These are phyloP conservation scores for Lupinus albus DNA, from an alignment of 306 rosid species.

Conservation along the genomic window DNA sequence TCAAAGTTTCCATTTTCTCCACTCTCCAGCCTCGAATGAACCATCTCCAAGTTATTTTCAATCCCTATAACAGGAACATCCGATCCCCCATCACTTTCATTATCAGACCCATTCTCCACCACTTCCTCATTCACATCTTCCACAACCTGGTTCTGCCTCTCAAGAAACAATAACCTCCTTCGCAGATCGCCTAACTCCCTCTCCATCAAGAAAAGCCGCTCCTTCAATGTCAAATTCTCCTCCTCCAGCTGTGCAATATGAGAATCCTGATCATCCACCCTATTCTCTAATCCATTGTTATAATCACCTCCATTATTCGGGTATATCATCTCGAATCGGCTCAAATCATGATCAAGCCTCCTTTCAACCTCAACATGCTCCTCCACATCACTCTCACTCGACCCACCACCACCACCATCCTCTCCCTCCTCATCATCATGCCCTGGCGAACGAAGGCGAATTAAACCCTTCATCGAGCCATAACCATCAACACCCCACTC, in stretches of 20 bases:
- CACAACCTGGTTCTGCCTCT: slow-evolving; percentile 48
- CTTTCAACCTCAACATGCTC: slow-evolving; percentile 94
- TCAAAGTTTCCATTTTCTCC: slow-evolving; percentile 41
- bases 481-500: slow-evolving; percentile 99
- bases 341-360: slow-evolving; percentile 90
- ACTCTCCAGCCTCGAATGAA: slow-evolving; percentile 46
- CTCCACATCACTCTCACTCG: slow-evolving; percentile 86
- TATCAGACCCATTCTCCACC: slow-evolving; percentile 57
- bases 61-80: slow-evolving; percentile 50
- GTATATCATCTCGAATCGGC: slow-evolving; percentile 87
- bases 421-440: slow-evolving; percentile 60
- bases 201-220: slow-evolving; percentile 85
- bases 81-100: slow-evolving; percentile 57
- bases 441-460: slow-evolving; percentile 74
- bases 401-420: slow-evolving; percentile 63
- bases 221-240: slow-evolving; percentile 89
- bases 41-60: slow-evolving; percentile 53
- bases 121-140: slow-evolving; percentile 72
- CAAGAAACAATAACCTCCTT: slow-evolving; percentile 69
- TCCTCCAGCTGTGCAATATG: slow-evolving; percentile 92
- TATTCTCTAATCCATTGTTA: slow-evolving; percentile 74
- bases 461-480: slow-evolving; percentile 95
- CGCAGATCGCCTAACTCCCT: slow-evolving; percentile 75
- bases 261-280: slow-evolving; percentile 94
- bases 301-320: slow-evolving; percentile 80